phyloP scores from a whole-genome alignment of 2,329 filamentous ascomycete species.

The Penicillium sp. region DNA sequence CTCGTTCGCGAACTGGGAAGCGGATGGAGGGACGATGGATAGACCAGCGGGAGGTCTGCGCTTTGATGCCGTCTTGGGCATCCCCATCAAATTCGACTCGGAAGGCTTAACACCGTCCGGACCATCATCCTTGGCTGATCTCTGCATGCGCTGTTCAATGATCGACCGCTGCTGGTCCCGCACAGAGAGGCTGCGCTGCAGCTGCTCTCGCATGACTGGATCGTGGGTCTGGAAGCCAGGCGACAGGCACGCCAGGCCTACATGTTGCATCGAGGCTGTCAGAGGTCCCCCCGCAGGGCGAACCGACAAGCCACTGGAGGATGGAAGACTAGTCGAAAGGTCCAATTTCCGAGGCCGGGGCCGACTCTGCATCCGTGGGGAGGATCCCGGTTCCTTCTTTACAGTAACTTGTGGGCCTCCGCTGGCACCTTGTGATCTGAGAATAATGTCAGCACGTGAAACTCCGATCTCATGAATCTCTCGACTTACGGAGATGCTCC shows the following conservation, averaged over 20 bases:
- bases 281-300: constrained; percentile 60
- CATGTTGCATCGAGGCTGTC: constrained; percentile 77
- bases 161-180: constrained; percentile 89
- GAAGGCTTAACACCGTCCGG: constrained; percentile 51
- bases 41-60: constrained; percentile 69
- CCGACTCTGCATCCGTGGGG: constrained; percentile 59
- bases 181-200: constrained; percentile 87
- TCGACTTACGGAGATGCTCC: constrained; percentile 43
- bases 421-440: constrained; percentile 34
- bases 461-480: background rate
- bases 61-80: constrained; percentile 31
- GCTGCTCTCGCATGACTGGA: constrained; percentile 88
- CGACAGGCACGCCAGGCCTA: constrained; percentile 86
- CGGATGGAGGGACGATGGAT: constrained; percentile 88
- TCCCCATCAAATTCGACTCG: constrained; percentile 37
- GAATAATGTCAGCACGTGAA: background rate
- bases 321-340: constrained; percentile 37
- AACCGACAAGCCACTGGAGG: constrained; percentile 47
- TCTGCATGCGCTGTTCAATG: constrained; percentile 83
- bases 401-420: constrained; percentile 73
- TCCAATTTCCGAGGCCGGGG: constrained; percentile 42
- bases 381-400: constrained; percentile 83
- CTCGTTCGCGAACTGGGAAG: constrained; percentile 85
- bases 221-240: constrained; percentile 94
- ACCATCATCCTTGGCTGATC: constrained; percentile 71